A percentile compares a stretch with the other conserved stretches of the same genome.
Conservation (phyloP, 768 basidiomycete species). For the Panellus pusillus region DNA sequence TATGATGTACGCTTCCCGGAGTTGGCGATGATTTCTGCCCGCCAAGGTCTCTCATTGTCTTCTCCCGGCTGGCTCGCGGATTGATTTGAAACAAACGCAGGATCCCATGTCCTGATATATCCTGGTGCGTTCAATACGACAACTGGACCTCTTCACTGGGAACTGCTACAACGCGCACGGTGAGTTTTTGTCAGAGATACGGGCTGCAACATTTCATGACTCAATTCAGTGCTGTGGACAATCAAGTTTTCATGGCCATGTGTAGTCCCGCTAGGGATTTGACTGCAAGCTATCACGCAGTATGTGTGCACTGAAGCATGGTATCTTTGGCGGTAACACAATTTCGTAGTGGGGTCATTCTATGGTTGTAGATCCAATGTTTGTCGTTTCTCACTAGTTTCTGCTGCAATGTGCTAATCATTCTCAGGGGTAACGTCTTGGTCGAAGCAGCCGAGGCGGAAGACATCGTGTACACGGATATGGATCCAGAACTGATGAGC, state of each 20-base stretch:
- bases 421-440: slow-evolving; percentile 68
- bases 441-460: slow-evolving; percentile 75
- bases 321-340: not conserved
- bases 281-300: slow-evolving; percentile 84
- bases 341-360: slow-evolving; percentile 79
- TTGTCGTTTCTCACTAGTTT: not conserved
- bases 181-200: slow-evolving; percentile 28
- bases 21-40: slow-evolving; percentile 85
- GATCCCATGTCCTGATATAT: slow-evolving; percentile 86
- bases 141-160: slow-evolving; percentile 96
- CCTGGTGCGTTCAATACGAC: slow-evolving; percentile 95
- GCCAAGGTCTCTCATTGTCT: slow-evolving; percentile 56
- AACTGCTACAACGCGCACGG: slow-evolving; percentile 84
- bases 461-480: slow-evolving; percentile 74
- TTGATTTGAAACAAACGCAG: slow-evolving; percentile 36
- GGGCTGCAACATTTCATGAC: not conserved
- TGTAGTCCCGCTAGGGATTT: slow-evolving; percentile 91
- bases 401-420: slow-evolving; percentile 7
- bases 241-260: slow-evolving; percentile 95
- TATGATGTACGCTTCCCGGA: slow-evolving; percentile 97
- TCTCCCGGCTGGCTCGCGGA: not conserved
- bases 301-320: slow-evolving; percentile 30
- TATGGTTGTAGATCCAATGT: slow-evolving; percentile 90
- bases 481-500: slow-evolving; percentile 61
- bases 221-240: slow-evolving; percentile 81